Percentiles rank a stretch among this genome's conserved stretches.
Evolutionary conservation across 2,329 filamentous ascomycete genomes (phyloP).

Genomic region (Trichoderma sp.): DNA sequence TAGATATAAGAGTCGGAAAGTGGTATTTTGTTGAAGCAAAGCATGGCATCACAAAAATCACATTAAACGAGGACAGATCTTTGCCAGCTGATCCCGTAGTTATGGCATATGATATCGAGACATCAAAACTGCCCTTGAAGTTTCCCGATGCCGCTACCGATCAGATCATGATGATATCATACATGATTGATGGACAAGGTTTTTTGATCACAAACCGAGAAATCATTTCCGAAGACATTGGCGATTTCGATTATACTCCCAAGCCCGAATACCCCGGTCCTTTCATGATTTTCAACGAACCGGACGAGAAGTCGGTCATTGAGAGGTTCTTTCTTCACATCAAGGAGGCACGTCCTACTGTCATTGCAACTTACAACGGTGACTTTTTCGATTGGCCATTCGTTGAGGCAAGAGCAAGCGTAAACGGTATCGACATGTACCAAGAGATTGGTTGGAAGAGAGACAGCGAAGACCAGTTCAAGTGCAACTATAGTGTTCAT

Average conservation of each 20-base stretch:
- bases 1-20: constrained; percentile 92
- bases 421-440: constrained; percentile 99
- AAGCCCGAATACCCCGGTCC: constrained; percentile 93
- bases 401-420: constrained; percentile 87
- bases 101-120: constrained; percentile 99
- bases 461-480: constrained; percentile 93
- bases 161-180: constrained; percentile 99
- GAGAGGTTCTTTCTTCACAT: constrained; percentile 95
- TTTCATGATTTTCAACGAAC: constrained; percentile 98
- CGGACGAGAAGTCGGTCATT: constrained; percentile 82
- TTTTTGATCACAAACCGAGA: constrained; percentile 98
- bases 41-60: constrained; percentile 82
- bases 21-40: constrained; percentile 98
- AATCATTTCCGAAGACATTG: constrained; percentile 95
- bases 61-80: constrained; percentile 82
- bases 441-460: constrained; percentile 96
- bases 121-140: constrained; percentile 91
- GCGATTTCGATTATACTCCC: constrained; percentile 97
- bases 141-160: constrained; percentile 94
- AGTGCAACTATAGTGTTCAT: constrained; percentile 93
- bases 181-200: constrained; percentile 99
- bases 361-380: constrained; percentile 99
- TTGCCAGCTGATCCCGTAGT: constrained; percentile 95
- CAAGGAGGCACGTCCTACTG: constrained; percentile 90
- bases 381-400: constrained; percentile 99